Conservation (phyloP, 306 rosid genomes). For the Dalbergia oliveri region DNA sequence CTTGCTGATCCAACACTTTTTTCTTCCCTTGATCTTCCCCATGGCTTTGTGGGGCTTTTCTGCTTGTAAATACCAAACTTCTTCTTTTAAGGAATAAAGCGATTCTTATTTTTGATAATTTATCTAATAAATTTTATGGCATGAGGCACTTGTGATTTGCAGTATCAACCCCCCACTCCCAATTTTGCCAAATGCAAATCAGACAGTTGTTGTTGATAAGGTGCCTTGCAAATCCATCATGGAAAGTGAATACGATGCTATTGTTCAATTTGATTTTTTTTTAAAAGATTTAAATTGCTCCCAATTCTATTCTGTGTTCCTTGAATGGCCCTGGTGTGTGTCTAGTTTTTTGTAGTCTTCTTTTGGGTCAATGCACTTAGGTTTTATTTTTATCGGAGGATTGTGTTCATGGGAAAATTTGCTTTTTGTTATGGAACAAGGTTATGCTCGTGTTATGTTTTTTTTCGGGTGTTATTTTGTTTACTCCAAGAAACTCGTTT, state of each 20-base stretch:
- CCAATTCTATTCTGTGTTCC: too few relatives aligned
- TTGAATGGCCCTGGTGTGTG: too few relatives aligned
- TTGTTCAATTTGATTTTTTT: neutral
- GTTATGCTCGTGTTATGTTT: too few relatives aligned
- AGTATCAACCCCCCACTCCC: neutral
- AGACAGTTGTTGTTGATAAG: neutral
- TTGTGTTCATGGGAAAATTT: too few relatives aligned
- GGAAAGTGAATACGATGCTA: neutral
- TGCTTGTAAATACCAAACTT: constrained; percentile 44
- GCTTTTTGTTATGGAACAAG: too few relatives aligned
- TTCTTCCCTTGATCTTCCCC: neutral
- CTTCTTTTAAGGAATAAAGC: constrained; percentile 42
- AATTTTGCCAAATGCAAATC: neutral
- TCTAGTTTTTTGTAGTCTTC: too few relatives aligned
- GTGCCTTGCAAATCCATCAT: neutral
- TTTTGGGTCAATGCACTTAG: too few relatives aligned
- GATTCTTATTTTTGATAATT: constrained; percentile 24
- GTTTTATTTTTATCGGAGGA: too few relatives aligned
- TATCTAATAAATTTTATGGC: neutral
- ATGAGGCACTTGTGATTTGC: constrained; percentile 8
- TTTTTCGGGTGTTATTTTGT: too few relatives aligned
- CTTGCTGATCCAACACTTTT: constrained; percentile 37
- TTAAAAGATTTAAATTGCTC: too few relatives aligned
- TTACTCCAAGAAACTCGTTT: too few relatives aligned
- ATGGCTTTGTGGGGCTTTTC: constrained; percentile 29